A percentile compares a stretch with the other conserved stretches of the same genome.
These are phyloP conservation scores for Aspergillus sp. DNA, from an alignment of 2,329 filamentous ascomycete genomes.

Conservation along the genomic window DNA sequence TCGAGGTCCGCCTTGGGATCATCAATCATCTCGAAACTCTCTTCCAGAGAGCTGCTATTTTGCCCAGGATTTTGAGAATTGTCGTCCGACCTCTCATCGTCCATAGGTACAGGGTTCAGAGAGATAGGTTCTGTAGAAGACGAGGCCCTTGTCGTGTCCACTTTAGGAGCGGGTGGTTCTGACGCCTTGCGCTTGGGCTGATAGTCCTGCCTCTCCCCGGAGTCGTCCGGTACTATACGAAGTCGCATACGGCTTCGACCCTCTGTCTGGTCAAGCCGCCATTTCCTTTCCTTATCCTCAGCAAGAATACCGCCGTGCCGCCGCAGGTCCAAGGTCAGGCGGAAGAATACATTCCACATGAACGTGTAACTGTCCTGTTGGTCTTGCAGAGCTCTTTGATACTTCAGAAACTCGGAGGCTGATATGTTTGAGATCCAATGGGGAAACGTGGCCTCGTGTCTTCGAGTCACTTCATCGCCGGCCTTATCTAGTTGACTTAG, in stretches of 20 bases:
- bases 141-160: conserved; percentile 50
- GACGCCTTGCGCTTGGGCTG: conserved; percentile 81
- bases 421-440: conserved; percentile 97
- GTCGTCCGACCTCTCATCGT: conserved; percentile 38
- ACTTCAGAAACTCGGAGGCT: conserved; percentile 86
- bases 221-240: conserved; percentile 78
- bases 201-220: conserved; percentile 71
- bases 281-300: conserved; percentile 67
- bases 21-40: conserved; percentile 95
- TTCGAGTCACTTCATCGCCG: conserved; percentile 72
- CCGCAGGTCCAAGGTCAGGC: conserved; percentile 76
- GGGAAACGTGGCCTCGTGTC: conserved; percentile 84
- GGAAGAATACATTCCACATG: conserved; percentile 73
- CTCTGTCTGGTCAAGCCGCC: conserved; percentile 95
- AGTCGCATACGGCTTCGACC: conserved; percentile 94
- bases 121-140: conserved; percentile 49
- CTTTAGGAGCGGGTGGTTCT: conserved; percentile 51
- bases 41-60: conserved; percentile 63
- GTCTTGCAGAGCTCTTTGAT: conserved; percentile 86
- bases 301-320: conserved; percentile 82
- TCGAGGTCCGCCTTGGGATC: conserved; percentile 86
- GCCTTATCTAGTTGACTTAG: conserved; percentile 75
- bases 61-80: conserved; percentile 37
- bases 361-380: conserved; percentile 88
- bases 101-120: conserved; percentile 39